Evolutionary conservation across 306 rosid genomes (phyloP), one percentile per base, ranked within the genome.

Genomic region (Glycine tomentella): DNA sequence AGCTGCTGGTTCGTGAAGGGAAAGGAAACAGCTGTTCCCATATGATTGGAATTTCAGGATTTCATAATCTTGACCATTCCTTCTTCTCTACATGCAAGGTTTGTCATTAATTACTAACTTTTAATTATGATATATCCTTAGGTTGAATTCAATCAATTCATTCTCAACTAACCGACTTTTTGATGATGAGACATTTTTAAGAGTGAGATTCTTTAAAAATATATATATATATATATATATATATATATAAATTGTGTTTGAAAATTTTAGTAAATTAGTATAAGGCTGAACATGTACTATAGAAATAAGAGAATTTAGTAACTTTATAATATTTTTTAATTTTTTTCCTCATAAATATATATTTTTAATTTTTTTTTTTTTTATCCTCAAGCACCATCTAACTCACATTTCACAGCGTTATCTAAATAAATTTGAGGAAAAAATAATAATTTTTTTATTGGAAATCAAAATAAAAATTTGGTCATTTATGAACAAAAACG

Each of bases 41-140:
- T 25, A 42, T 82, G 0, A 90, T 91, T 58, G 98, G 89, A 52
- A 67, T 93, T 81, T 74, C 88, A 57, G 72, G 86, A 66, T 77
- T 69, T 80, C 59, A 33, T 38, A 78, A 78, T 59, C 62, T 53
- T 80, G 53, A 82, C 66, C 81, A 78, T 51, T 83, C 78, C 0
- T 20, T 90, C 8, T 87, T 87, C 57, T 88, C 91, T 8, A 68
- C 7, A 7, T 91, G 92, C 92, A 81, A 89, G 91, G 97, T 91
- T 72, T 11, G 40, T 74, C 12, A n/a, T 75, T 9, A 2, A 11
- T 9, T 64, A 14, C 49, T 6, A 9, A 11, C 2, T 34, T 64
- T 64, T 33, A 31, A 3, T 14, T 53, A 53, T 14, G 20, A 53
- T 51, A 25, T 25, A 12, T 51, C n/a, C 57, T 12, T 13, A 1